These are phyloP conservation scores for Xylaria sp. DNA, from an alignment of 2,329 filamentous ascomycete species.

Conservation along the genomic window DNA sequence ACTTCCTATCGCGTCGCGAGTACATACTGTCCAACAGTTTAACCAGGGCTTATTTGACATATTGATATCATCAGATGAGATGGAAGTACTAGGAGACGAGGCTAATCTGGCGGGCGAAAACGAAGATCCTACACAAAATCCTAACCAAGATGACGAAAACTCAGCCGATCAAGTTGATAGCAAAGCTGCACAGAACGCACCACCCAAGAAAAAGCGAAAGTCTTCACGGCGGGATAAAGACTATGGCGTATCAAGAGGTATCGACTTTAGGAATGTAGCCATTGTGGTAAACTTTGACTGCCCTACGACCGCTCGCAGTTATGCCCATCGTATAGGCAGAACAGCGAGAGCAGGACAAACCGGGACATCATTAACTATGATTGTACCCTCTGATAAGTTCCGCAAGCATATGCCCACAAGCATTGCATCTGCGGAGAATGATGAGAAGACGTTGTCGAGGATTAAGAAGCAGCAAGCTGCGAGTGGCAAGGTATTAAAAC, in stretches of 20 bases:
- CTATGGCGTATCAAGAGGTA: constrained; percentile 93
- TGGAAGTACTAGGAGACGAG: constrained; percentile 77
- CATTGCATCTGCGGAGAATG: constrained; percentile 75
- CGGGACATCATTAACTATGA: constrained; percentile 95
- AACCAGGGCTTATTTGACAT: constrained; percentile 98
- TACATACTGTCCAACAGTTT: constrained; percentile 97
- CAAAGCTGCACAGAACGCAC: constrained; percentile 38
- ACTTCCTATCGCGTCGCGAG: constrained; percentile 86
- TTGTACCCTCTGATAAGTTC: constrained; percentile 80
- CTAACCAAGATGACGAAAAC: constrained; percentile 54
- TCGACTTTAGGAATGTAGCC: constrained; percentile 95
- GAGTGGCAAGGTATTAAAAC: constrained; percentile 79
- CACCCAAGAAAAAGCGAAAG: constrained; percentile 67
- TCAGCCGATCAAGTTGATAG: constrained; percentile 40
- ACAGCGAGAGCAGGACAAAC: constrained; percentile 90
- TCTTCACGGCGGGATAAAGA: constrained; percentile 75
- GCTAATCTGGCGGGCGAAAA: constrained; percentile 46
- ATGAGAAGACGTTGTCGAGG: constrained; percentile 82
- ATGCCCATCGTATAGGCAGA: constrained; percentile 95
- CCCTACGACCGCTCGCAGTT: constrained; percentile 84
- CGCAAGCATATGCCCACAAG: constrained; percentile 89
- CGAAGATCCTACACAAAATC: constrained; percentile 41
- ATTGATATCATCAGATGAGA: constrained; percentile 93
- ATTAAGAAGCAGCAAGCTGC: constrained; percentile 81
- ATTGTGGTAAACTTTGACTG: constrained; percentile 98